Percentiles rank a stretch among this genome's conserved stretches.
Evolutionary conservation across 106 monocot genomes (phyloP).

Genomic region (Allium cepa): DNA sequence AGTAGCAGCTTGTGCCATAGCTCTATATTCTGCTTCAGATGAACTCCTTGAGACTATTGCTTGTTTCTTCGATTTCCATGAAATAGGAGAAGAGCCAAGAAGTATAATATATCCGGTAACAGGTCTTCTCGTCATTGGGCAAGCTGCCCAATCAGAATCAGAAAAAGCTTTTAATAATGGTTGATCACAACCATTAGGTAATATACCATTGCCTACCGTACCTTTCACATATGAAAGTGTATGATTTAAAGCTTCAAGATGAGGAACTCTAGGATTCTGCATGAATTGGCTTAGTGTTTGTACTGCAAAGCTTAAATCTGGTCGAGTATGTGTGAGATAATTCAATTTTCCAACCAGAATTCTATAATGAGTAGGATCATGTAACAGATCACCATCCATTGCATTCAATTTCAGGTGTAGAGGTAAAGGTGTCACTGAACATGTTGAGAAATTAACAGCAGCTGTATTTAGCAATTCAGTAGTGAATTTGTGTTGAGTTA

Average conservation of each 20-base stretch:
- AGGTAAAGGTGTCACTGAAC: neutral
- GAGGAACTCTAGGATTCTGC: neutral
- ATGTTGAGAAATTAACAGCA: neutral
- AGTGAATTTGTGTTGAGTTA: neutral
- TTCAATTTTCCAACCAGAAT: neutral
- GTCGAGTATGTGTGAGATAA: neutral
- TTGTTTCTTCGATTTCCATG: neutral
- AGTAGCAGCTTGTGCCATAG: neutral
- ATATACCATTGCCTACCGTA: neutral
- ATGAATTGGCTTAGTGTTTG: neutral
- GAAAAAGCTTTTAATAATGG: neutral
- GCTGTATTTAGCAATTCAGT: neutral
- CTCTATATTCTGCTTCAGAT: neutral
- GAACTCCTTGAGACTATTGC: neutral
- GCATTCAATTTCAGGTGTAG: neutral
- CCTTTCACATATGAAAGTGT: neutral
- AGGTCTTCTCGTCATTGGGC: neutral
- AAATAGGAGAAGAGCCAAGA: neutral
- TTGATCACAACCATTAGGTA: neutral
- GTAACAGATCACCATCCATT: neutral
- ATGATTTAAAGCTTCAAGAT: neutral
- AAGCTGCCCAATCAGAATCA: constrained; percentile 1
- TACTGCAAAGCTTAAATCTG: neutral
- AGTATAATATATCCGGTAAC: neutral
- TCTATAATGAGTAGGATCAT: neutral